Conservation (phyloP, 2,329 filamentous ascomycete genomes). For the Dothideomycetidae sp. region DNA sequence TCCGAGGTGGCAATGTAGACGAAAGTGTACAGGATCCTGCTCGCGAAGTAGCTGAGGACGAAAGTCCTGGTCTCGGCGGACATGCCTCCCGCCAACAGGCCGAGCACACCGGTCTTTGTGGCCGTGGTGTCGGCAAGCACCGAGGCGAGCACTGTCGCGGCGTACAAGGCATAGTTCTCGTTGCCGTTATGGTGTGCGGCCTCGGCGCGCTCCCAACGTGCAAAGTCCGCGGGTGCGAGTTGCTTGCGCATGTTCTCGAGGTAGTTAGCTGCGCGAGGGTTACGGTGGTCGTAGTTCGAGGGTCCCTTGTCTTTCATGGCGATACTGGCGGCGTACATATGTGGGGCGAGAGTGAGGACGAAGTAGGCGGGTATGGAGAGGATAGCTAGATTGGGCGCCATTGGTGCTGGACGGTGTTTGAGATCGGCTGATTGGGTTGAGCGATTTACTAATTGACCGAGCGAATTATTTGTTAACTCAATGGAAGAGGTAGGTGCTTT, state of each 20-base stretch:
- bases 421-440: no score
- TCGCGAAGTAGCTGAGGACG: slow-evolving; percentile 23
- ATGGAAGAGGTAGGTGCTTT: no score
- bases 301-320: slow-evolving; percentile 25
- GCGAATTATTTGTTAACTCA: no score
- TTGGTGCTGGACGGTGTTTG: slow-evolving; percentile 10
- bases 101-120: slow-evolving; percentile 21
- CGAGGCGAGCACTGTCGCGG: slow-evolving; percentile 29
- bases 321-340: slow-evolving; percentile 25
- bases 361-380: slow-evolving; percentile 33
- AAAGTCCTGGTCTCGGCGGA: slow-evolving; percentile 21
- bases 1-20: slow-evolving; percentile 24
- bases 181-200: slow-evolving; percentile 33
- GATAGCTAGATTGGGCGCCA: slow-evolving; percentile 26
- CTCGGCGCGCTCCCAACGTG: slow-evolving; percentile 31
- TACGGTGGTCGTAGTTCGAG: slow-evolving; percentile 29
- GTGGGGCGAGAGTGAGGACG: slow-evolving; percentile 28
- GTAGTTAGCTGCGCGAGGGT: slow-evolving; percentile 25
- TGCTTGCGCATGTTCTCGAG: slow-evolving; percentile 25
- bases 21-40: slow-evolving; percentile 24
- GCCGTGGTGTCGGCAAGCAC: slow-evolving; percentile 27
- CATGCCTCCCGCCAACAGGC: slow-evolving; percentile 10
- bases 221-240: slow-evolving; percentile 25
- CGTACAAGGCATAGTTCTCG: slow-evolving; percentile 34
- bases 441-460: no score